Evolutionary conservation across 345 rosid genomes (phyloP).

Genomic region (Litchi chinensis): DNA sequence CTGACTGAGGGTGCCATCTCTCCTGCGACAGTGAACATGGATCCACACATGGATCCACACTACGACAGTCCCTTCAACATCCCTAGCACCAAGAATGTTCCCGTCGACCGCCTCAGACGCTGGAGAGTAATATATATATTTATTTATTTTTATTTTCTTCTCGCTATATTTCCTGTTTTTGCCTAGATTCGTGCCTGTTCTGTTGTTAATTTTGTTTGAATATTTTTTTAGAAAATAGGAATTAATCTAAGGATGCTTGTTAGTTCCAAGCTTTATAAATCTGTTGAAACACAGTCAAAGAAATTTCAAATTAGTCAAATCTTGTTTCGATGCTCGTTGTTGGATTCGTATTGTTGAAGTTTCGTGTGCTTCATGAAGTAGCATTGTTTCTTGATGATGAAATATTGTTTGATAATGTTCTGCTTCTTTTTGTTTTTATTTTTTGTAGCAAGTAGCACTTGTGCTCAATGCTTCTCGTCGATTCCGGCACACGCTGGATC

Average conservation of each 20-base stretch:
- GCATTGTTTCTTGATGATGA: too few relatives aligned
- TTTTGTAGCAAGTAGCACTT: constrained; percentile 87
- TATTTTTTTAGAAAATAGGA: neutral
- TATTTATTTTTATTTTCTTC: neutral
- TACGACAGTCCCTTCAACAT: constrained; percentile 60
- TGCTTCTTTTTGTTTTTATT: neutral
- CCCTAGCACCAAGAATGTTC: constrained; percentile 70
- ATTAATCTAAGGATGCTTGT: neutral
- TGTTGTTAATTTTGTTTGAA: neutral
- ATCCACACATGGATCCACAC: constrained; percentile 14
- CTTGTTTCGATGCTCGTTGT: too few relatives aligned
- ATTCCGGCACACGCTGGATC: constrained; percentile 90
- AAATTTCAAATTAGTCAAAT: neutral
- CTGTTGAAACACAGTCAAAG: neutral
- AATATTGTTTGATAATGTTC: too few relatives aligned
- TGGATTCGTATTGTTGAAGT: too few relatives aligned
- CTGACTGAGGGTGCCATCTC: constrained; percentile 51
- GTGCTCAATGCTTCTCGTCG: constrained; percentile 98
- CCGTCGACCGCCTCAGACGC: constrained; percentile 62
- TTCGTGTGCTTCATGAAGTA: too few relatives aligned
- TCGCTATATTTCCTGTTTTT: neutral
- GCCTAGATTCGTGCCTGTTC: neutral
- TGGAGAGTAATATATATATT: constrained; percentile 64
- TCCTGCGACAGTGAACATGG: constrained; percentile 63
- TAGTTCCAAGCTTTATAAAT: neutral